Percentiles rank a stretch among this genome's conserved stretches.
Evolutionary conservation across 768 basidiomycete species (phyloP).

Genomic region (Gymnopilus dilepis): DNA sequence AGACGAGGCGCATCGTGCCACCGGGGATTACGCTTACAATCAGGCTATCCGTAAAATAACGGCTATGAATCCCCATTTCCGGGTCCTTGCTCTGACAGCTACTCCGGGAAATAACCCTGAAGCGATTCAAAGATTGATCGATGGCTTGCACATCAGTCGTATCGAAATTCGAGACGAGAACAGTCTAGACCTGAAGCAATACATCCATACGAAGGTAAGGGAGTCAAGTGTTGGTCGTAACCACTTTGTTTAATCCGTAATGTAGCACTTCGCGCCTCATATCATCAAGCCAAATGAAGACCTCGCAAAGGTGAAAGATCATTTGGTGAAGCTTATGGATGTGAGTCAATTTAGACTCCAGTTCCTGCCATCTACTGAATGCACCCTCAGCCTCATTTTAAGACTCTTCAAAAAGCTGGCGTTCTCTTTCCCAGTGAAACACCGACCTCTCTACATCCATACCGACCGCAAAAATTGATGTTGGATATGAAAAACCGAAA

Average conservation of each 20-base stretch:
- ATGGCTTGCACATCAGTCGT: slow-evolving; percentile 90
- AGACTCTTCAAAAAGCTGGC: slow-evolving; percentile 39
- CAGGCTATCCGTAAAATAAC: slow-evolving; percentile 88
- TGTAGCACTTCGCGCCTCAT: slow-evolving; percentile 76
- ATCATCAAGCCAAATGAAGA: slow-evolving; percentile 75
- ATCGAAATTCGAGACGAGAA: slow-evolving; percentile 95
- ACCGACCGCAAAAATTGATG: slow-evolving; percentile 52
- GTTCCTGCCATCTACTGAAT: slow-evolving; percentile 8
- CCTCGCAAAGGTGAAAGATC: slow-evolving; percentile 67
- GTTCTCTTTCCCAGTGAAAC: slow-evolving; percentile 55
- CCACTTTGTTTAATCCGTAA: slow-evolving; percentile 6
- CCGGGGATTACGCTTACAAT: slow-evolving; percentile 92
- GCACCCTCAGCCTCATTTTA: slow-evolving; percentile 32
- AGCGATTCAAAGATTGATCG: slow-evolving; percentile 89
- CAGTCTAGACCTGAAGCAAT: slow-evolving; percentile 84
- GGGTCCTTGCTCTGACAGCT: slow-evolving; percentile 91
- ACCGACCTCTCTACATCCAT: slow-evolving; percentile 71
- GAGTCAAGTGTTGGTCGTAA: neutral
- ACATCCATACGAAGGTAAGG: slow-evolving; percentile 85
- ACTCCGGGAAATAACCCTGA: slow-evolving; percentile 90
- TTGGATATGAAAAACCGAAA: slow-evolving; percentile 45
- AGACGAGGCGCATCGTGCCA: slow-evolving; percentile 95
- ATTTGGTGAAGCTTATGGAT: slow-evolving; percentile 75
- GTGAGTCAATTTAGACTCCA: slow-evolving; percentile 44
- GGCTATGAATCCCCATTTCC: slow-evolving; percentile 93